Base-by-base conservation (phyloP, 2,329 filamentous ascomycete species). In the Chrysosphaeria jannelii region DNA sequence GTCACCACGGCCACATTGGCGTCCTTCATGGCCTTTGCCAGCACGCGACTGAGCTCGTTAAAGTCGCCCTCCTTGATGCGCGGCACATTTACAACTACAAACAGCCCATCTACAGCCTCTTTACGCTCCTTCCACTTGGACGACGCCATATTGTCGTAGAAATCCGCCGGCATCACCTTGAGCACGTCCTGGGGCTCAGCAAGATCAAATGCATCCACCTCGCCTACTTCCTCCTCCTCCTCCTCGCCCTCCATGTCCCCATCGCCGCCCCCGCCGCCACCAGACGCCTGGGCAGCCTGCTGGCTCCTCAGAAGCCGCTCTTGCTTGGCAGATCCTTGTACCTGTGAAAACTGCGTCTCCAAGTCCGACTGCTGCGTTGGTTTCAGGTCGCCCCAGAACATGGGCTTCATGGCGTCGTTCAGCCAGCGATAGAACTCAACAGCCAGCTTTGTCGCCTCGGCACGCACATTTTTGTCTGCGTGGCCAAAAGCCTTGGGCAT, bases 61-160 rank as follows among this genome's bases (percentile, higher is more conserved):
- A 78, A 93, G 25, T 75, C 69, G 5, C 64, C 74, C 34, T 93
- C 81, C 42, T 90, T 88, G 42, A 97, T 90, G 30, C 69, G 61
- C 9, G 81, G 78, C 19, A 88, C 68, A 35, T 89, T 88, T 26
- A 89, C 45, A 3, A 63, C 55, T 9, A 59, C 58, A 34, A 67
- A 69, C 0, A 91, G 53, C 7, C 62, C 75, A 29, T 97, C 85
- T 3, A 93, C 53, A 0, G 74, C 75, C 34, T 97, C 85, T 44
- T 97, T 97, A 30, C 85, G 59, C 34, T 97, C 88, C 40, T 97
- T 97, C 85, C 85, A 97, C 41, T 97, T 97, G 1, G 79, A 68
- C 7, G 81, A 93, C 0, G 59, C 68, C 14, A 97, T 49, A 28
- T 70, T 65, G 12, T 97, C 85, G 32, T 62, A 57, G 32, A 91